These are phyloP conservation scores for Boletus sp. DNA, from an alignment of 768 basidiomycete species.

Conservation along the genomic window DNA sequence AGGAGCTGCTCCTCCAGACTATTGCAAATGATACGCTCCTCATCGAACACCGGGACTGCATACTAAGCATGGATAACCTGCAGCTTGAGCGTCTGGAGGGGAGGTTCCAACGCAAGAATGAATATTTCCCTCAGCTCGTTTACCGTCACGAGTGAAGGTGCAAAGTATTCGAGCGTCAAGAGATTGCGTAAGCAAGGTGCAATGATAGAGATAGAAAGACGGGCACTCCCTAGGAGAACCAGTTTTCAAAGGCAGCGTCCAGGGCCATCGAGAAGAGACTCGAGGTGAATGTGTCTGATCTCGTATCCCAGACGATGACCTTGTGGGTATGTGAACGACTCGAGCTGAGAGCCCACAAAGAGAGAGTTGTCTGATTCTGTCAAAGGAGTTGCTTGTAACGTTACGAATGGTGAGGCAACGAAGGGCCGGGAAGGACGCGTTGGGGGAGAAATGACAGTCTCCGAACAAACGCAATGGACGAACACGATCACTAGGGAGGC, in stretches of 20 bases:
- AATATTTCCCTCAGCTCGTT: slow-evolving; percentile 34
- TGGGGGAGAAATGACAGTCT: slow-evolving; percentile 21
- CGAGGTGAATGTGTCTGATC: slow-evolving; percentile 34
- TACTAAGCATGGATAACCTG: slow-evolving; percentile 36
- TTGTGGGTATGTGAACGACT: slow-evolving; percentile 35
- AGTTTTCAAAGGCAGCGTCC: slow-evolving; percentile 28
- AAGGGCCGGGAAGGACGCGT: slow-evolving; percentile 14
- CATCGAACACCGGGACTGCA: slow-evolving; percentile 25
- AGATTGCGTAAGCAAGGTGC: slow-evolving; percentile 29
- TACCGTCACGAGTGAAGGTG: slow-evolving; percentile 35
- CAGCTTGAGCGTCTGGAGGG: slow-evolving; percentile 34
- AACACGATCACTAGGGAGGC: slow-evolving; percentile 22
- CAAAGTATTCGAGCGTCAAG: slow-evolving; percentile 33
- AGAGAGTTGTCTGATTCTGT: slow-evolving; percentile 23
- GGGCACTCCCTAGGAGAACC: slow-evolving; percentile 35
- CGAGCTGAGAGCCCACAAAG: slow-evolving; percentile 31
- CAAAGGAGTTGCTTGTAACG: slow-evolving; percentile 36
- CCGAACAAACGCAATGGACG: slow-evolving; percentile 37
- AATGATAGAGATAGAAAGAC: slow-evolving; percentile 30
- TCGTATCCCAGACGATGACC: slow-evolving; percentile 36
- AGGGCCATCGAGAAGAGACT: slow-evolving; percentile 25
- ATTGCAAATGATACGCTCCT: slow-evolving; percentile 32
- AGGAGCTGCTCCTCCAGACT: slow-evolving; percentile 27
- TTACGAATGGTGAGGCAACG: slow-evolving; percentile 30
- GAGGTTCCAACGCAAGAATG: slow-evolving; percentile 28